Evolutionary conservation across 148 eudicot species (phyloP).

Genomic region (Nepenthes mirabilis): DNA sequence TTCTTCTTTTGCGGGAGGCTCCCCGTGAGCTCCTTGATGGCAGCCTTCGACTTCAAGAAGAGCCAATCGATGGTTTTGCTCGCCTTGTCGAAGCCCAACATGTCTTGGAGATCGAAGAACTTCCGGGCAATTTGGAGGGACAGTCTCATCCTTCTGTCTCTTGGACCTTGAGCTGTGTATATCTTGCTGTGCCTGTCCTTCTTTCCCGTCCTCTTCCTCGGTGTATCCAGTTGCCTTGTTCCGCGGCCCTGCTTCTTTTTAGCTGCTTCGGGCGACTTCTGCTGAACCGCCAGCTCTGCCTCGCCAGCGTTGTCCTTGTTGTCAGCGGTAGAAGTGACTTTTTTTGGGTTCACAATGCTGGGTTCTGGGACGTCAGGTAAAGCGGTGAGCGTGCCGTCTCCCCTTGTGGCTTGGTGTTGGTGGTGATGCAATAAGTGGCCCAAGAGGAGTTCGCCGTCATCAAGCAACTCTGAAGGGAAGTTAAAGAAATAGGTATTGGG

Average conservation of each 20-base stretch:
- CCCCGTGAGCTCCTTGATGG: slow-evolving; percentile 40
- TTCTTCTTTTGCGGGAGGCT: slow-evolving; percentile 10
- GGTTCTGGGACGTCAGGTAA: neutral
- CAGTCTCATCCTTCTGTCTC: slow-evolving; percentile 65
- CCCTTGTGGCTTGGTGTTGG: neutral
- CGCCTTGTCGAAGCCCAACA: slow-evolving; percentile 62
- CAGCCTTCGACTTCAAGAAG: slow-evolving; percentile 43
- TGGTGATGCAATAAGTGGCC: slow-evolving; percentile 16
- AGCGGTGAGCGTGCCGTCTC: neutral
- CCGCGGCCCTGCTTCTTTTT: slow-evolving; percentile 9
- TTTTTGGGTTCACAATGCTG: neutral
- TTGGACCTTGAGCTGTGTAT: slow-evolving; percentile 46
- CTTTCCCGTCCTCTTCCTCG: slow-evolving; percentile 30
- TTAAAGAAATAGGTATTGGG: slow-evolving; percentile 5
- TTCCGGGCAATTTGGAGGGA: slow-evolving; percentile 56
- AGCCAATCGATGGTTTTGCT: slow-evolving; percentile 78
- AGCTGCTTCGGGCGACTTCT: neutral
- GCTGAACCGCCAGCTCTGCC: too few relatives aligned
- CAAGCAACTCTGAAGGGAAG: slow-evolving; percentile 16
- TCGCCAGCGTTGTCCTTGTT: neutral
- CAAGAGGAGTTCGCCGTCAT: slow-evolving; percentile 20
- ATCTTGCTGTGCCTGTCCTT: slow-evolving; percentile 73
- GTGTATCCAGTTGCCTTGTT: neutral
- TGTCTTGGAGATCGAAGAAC: slow-evolving; percentile 67
- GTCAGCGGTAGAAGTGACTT: neutral